Conservation (phyloP, 2,329 filamentous ascomycete species). For the Pseudogymnoascus sp. region DNA sequence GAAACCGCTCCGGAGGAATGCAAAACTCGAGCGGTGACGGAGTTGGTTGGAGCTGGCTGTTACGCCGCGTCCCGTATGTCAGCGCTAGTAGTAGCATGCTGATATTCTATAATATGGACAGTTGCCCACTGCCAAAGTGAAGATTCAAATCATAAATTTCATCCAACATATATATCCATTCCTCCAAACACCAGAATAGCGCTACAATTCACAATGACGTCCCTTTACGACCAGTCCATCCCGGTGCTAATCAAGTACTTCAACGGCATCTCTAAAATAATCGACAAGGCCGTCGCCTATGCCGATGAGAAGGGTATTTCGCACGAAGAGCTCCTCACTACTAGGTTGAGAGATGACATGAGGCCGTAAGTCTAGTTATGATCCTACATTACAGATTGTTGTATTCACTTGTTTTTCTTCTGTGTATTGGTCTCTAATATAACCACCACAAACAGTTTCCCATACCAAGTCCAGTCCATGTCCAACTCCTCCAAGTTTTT, state of each 20-base stretch:
- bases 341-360: constrained; percentile 40
- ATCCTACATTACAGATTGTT: neutral
- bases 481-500: neutral
- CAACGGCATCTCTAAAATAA: constrained; percentile 33
- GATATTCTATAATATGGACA: neutral
- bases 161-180: neutral
- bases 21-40: neutral
- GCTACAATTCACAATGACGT: neutral
- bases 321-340: constrained; percentile 25
- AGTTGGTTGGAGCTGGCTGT: neutral
- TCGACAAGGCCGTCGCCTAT: constrained; percentile 37
- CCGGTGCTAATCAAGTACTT: constrained; percentile 34
- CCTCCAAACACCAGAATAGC: neutral
- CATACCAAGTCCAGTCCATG: neutral
- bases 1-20: neutral
- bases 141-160: neutral
- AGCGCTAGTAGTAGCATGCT: neutral
- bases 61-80: neutral
- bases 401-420: neutral
- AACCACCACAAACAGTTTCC: neutral
- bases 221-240: constrained; percentile 28
- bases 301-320: constrained; percentile 32
- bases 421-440: neutral
- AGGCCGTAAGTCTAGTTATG: constrained; percentile 17
- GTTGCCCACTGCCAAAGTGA: neutral